These are phyloP conservation scores for Syzygium oleosum DNA, from an alignment of 345 rosid species.

Conservation along the genomic window DNA sequence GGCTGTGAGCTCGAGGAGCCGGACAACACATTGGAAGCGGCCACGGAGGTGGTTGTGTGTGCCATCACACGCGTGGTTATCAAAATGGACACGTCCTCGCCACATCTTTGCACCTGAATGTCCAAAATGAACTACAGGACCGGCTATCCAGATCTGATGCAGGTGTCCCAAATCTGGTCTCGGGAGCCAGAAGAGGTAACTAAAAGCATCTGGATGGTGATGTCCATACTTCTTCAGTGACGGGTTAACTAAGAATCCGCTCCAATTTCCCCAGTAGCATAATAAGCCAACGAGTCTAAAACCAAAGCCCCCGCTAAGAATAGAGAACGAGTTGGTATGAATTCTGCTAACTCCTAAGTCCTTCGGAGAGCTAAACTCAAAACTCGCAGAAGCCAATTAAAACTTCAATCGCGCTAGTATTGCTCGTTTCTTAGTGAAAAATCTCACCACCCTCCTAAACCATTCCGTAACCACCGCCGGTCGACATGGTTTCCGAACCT, in stretches of 20 bases:
- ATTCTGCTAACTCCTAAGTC: conserved; percentile 25
- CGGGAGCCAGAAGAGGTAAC: conserved; percentile 46
- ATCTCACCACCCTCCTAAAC: not conserved
- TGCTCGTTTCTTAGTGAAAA: not conserved
- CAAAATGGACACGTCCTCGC: conserved; percentile 45
- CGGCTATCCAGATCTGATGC: conserved; percentile 24
- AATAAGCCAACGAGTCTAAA: conserved; percentile 29
- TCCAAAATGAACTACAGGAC: not conserved
- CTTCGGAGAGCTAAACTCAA: conserved; percentile 21
- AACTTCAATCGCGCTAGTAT: not conserved
- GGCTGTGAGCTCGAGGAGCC: conserved; percentile 33
- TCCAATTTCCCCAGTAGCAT: conserved; percentile 22
- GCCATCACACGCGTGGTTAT: conserved; percentile 79
- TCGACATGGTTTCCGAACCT: not conserved
- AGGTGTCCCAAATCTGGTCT: conserved; percentile 46
- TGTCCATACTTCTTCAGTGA: conserved; percentile 31
- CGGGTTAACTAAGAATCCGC: conserved; percentile 17
- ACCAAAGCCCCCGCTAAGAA: conserved; percentile 24
- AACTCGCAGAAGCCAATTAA: conserved; percentile 24
- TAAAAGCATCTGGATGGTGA: conserved; percentile 48
- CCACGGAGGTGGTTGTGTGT: conserved; percentile 80
- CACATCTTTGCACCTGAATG: not conserved
- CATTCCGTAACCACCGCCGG: not conserved
- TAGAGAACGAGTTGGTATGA: conserved; percentile 22
- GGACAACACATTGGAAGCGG: conserved; percentile 69